A percentile compares a stretch with the other conserved stretches of the same genome.
These are phyloP conservation scores for Fagopyrum esculentum DNA, from an alignment of 148 eudicot species.

Conservation along the genomic window DNA sequence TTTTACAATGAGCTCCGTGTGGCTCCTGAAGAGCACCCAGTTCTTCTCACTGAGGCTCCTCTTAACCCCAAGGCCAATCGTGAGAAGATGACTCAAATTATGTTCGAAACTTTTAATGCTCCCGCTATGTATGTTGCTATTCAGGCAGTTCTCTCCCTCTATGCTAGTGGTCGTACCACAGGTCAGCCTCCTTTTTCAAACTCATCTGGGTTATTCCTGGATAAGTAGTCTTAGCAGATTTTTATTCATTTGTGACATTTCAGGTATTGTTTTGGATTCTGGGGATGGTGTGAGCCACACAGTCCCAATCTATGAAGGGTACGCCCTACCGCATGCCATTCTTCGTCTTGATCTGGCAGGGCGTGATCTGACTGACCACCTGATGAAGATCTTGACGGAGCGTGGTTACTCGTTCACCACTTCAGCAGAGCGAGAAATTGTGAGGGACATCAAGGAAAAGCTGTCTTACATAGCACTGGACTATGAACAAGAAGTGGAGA, in stretches of 20 bases:
- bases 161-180: slow-evolving; percentile 41
- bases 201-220: neutral
- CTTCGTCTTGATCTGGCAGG: slow-evolving; percentile 23
- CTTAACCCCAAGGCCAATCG: slow-evolving; percentile 27
- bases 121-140: slow-evolving; percentile 16
- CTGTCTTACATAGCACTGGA: slow-evolving; percentile 34
- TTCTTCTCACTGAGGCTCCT: slow-evolving; percentile 20
- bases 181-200: slow-evolving; percentile 20
- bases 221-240: neutral
- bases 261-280: slow-evolving; percentile 34
- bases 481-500: slow-evolving; percentile 29
- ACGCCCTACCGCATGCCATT: slow-evolving; percentile 26
- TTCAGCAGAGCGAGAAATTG: slow-evolving; percentile 32
- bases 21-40: slow-evolving; percentile 22
- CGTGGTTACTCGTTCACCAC: slow-evolving; percentile 23
- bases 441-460: slow-evolving; percentile 41
- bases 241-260: neutral
- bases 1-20: slow-evolving; percentile 20
- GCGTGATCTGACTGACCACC: slow-evolving; percentile 22
- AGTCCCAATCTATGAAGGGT: slow-evolving; percentile 13
- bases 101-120: slow-evolving; percentile 14
- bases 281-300: slow-evolving; percentile 17
- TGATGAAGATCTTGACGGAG: slow-evolving; percentile 22
- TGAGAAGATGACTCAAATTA: slow-evolving; percentile 33
- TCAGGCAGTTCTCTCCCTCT: slow-evolving; percentile 25